These are phyloP conservation scores for Cryptosporidium parvum DNA, from an alignment of 169 alveolate species.

Conservation along the genomic window DNA sequence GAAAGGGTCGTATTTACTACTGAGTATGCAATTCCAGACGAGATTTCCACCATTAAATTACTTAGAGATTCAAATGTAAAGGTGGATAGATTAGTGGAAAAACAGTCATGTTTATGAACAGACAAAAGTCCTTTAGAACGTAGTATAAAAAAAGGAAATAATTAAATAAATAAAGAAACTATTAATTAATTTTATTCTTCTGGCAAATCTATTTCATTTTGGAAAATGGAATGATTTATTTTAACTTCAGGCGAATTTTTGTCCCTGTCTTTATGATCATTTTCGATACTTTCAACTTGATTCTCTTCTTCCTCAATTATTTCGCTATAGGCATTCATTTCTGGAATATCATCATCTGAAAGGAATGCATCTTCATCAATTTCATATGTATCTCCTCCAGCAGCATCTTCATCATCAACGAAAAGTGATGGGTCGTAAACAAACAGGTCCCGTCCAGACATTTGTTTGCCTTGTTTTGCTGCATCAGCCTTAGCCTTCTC, in stretches of 20 bases:
- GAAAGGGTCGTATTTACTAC: conserved; percentile 79
- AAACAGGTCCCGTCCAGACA: conserved; percentile 87
- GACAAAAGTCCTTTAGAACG: not conserved
- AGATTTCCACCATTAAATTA: conserved; percentile 14
- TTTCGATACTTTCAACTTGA: not conserved
- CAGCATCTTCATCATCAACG: conserved; percentile 76
- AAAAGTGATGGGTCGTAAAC: conserved; percentile 85
- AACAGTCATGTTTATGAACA: not conserved
- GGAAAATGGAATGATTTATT: conserved; percentile 63
- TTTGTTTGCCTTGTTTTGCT: conserved; percentile 80
- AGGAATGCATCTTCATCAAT: conserved; percentile 46
- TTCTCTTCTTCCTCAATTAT: not conserved
- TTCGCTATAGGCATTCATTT: conserved; percentile 4
- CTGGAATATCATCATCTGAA: conserved; percentile 29
- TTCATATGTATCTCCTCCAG: conserved; percentile 52
- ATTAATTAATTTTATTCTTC: not conserved
- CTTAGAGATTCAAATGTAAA: conserved; percentile 37
- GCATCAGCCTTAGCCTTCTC: conserved; percentile 83
- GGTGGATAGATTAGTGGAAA: conserved; percentile 3
- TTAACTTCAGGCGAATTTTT: conserved; percentile 21
- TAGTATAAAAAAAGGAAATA: not conserved
- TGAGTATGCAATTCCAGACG: conserved; percentile 58
- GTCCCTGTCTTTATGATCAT: not conserved
- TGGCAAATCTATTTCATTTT: conserved; percentile 69
- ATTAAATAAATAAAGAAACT: not conserved